A percentile compares a stretch with the other conserved stretches of the same genome.
These are phyloP conservation scores for Musa beccarii DNA, from an alignment of 176 grass and related monocot genomes.

Conservation along the genomic window DNA sequence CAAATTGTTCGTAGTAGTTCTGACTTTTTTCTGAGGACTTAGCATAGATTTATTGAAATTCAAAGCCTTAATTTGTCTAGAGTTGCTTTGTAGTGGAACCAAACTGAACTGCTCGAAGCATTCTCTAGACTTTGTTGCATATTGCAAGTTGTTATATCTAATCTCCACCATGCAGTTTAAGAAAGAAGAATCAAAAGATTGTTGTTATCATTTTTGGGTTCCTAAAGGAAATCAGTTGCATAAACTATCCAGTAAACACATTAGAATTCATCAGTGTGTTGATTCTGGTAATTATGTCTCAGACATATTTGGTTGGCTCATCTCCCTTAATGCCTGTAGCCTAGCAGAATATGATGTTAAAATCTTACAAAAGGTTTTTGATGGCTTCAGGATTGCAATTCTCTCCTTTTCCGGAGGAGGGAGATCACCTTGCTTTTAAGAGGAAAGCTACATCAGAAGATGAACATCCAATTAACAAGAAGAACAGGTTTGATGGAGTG, in stretches of 20 bases:
- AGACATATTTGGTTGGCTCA: not conserved
- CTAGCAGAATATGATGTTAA: not conserved
- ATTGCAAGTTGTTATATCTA: not conserved
- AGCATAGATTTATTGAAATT: not conserved
- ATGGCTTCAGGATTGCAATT: not conserved
- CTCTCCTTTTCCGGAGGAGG: slow-evolving; percentile 4
- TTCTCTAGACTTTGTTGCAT: not conserved
- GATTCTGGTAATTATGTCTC: not conserved
- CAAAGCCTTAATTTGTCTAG: not conserved
- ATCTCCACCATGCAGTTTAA: not conserved
- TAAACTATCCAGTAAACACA: not conserved
- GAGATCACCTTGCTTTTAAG: slow-evolving; percentile 9
- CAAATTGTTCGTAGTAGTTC: not conserved
- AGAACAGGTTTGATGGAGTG: slow-evolving; percentile 12
- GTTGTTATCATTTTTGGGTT: not conserved
- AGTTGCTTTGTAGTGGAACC: not conserved
- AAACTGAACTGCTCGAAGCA: not conserved
- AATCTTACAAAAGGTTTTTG: not conserved
- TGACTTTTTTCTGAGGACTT: not conserved
- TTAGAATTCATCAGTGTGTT: not conserved
- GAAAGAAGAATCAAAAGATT: not conserved
- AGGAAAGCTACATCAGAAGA: slow-evolving; percentile 8
- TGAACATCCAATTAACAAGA: slow-evolving; percentile 26
- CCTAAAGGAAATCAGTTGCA: not conserved
- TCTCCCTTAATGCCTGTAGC: too few species aligned